Percentiles rank a stretch among this genome's conserved stretches.
phyloP scores from a whole-genome alignment of 2,329 filamentous ascomycete species.

The Fusarium chlamydosporum region DNA sequence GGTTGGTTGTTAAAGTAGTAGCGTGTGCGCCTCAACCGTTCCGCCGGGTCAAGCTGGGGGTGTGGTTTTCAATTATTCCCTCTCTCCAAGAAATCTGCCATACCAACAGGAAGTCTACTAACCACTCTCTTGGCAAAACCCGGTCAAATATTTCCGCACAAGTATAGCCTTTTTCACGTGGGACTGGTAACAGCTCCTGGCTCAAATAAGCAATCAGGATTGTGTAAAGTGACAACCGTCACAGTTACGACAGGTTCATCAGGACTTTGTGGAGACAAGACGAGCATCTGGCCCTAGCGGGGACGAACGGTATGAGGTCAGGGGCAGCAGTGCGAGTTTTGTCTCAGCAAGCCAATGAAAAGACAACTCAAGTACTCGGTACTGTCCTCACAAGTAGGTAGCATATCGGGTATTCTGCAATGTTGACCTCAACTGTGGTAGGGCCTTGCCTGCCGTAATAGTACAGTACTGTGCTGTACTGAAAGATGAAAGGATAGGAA shows the following conservation, averaged over 20 bases:
- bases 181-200: conserved; percentile 7
- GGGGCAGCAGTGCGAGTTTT: conserved; percentile 8
- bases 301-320: conserved; percentile 28
- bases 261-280: conserved; percentile 26
- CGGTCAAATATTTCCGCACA: neutral
- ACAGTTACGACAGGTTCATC: conserved; percentile 24
- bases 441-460: conserved; percentile 22
- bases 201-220: conserved; percentile 6
- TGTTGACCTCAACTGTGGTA: conserved; percentile 3
- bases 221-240: conserved; percentile 31
- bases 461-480: neutral
- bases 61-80: conserved; percentile 4
- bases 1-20: conserved; percentile 21
- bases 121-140: neutral
- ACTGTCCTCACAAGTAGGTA: neutral
- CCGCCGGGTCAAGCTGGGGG: conserved; percentile 28
- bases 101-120: conserved; percentile 10
- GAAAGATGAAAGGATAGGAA: conserved; percentile 20
- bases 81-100: conserved; percentile 26
- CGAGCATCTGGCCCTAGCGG: conserved; percentile 33
- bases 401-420: conserved; percentile 16
- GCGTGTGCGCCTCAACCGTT: conserved; percentile 34
- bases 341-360: conserved; percentile 3
- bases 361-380: neutral
- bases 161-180: neutral